These are phyloP conservation scores for Cyclanthera cordifolia DNA, from an alignment of 306 rosid genomes.

Conservation along the genomic window DNA sequence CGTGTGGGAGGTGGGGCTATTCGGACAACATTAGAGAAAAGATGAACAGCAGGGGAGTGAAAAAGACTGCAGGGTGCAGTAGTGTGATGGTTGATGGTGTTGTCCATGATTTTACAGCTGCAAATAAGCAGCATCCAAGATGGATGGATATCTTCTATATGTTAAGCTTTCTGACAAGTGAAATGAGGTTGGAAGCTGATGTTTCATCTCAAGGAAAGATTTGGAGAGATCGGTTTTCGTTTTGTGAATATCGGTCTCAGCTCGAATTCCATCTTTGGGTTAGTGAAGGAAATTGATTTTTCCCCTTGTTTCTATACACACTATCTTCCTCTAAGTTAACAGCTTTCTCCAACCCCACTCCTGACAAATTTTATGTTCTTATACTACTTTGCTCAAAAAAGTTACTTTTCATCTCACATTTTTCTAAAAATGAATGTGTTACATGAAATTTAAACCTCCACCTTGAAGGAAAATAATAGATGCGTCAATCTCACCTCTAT, in stretches of 20 bases:
- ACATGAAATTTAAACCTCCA: background rate
- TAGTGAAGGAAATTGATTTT: background rate
- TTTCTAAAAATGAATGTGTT: background rate
- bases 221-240: background rate
- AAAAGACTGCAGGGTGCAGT: constrained; percentile 43
- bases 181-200: constrained; percentile 23
- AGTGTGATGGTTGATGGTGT: constrained; percentile 31
- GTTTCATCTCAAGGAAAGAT: constrained; percentile 1
- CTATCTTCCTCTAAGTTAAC: background rate
- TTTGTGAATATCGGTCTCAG: background rate
- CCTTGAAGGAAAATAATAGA: background rate
- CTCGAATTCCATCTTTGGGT: background rate
- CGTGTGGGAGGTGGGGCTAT: constrained; percentile 34
- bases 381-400: background rate
- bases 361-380: background rate
- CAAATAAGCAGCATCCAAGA: constrained; percentile 33
- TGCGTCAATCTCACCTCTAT: background rate
- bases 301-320: background rate
- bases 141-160: constrained; percentile 30
- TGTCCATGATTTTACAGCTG: constrained; percentile 29
- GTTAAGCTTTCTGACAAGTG: constrained; percentile 19
- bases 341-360: background rate
- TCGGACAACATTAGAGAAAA: constrained; percentile 31
- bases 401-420: background rate
- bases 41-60: constrained; percentile 41